Evolutionary conservation across 2,329 filamentous ascomycete species (phyloP).

Genomic region (Hymenoscyphus salicellus): DNA sequence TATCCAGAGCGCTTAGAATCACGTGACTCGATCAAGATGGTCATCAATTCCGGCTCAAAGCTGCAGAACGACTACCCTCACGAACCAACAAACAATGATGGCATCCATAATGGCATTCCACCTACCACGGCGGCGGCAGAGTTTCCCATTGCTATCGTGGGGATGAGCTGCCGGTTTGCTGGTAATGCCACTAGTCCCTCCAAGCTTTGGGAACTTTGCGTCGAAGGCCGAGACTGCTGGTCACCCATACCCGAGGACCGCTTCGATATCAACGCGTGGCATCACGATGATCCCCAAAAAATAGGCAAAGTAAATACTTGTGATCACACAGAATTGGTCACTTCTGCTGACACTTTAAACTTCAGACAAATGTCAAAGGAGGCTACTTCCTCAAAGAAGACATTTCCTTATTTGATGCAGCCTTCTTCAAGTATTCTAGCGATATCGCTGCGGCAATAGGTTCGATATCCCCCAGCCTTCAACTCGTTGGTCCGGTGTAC

Average conservation of each 20-base stretch:
- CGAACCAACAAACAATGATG: too few species aligned
- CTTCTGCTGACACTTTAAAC: neutral
- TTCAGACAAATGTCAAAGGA: conserved; percentile 6
- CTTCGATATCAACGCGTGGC: neutral
- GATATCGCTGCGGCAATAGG: conserved; percentile 29
- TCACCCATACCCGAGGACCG: neutral
- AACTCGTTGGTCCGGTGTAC: too few species aligned
- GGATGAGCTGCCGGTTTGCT: neutral
- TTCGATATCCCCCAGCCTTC: neutral
- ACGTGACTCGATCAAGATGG: too few species aligned
- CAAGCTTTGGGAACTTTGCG: neutral
- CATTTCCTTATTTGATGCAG: conserved; percentile 19
- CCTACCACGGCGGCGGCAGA: too few species aligned
- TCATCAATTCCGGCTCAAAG: too few species aligned
- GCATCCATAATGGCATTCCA: too few species aligned
- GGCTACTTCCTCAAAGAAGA: conserved; percentile 20
- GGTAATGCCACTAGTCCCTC: neutral
- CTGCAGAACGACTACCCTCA: too few species aligned
- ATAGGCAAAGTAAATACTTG: neutral
- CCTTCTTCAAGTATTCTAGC: conserved; percentile 13
- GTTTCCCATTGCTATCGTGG: neutral
- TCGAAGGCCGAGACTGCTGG: neutral
- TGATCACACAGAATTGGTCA: neutral
- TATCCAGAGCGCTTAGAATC: too few species aligned
- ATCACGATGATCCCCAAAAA: neutral